Conservation (phyloP, 768 basidiomycete genomes). For the Melanogaster broomeanus region DNA sequence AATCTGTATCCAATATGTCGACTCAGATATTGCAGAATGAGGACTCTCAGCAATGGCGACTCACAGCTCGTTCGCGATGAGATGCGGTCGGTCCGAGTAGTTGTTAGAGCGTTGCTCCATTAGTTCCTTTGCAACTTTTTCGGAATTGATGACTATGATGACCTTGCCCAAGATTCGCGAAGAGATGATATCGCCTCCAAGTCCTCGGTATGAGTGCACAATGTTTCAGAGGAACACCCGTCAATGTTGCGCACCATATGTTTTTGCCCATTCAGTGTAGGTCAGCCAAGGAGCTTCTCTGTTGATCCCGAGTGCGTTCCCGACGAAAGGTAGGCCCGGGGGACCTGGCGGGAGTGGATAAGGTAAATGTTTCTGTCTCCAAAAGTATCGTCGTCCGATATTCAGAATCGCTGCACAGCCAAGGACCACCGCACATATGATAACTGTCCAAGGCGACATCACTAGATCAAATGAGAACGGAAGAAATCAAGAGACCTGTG, state of each 20-base stretch:
- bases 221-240: too few relatives aligned
- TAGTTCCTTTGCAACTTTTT: too few relatives aligned
- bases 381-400: slow-evolving; percentile 8
- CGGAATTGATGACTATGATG: slow-evolving; percentile 51
- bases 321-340: slow-evolving; percentile 36
- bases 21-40: too few relatives aligned
- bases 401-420: slow-evolving; percentile 9
- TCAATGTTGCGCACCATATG: slow-evolving; percentile 28
- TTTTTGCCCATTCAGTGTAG: slow-evolving; percentile 40
- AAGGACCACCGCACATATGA: background rate
- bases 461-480: background rate
- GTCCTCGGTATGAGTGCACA: background rate
- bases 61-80: too few relatives aligned
- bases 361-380: background rate
- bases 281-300: slow-evolving; percentile 33
- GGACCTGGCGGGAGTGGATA: slow-evolving; percentile 41
- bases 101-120: slow-evolving; percentile 54
- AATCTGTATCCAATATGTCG: too few relatives aligned
- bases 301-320: slow-evolving; percentile 38
- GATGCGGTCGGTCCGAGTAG: slow-evolving; percentile 39
- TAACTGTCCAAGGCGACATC: background rate
- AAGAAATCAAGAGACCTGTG: too few relatives aligned
- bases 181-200: slow-evolving; percentile 7
- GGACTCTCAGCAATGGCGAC: background rate
- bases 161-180: slow-evolving; percentile 40